Base-by-base conservation (phyloP, 768 basidiomycete species). In the Dioszegia crocea region DNA sequence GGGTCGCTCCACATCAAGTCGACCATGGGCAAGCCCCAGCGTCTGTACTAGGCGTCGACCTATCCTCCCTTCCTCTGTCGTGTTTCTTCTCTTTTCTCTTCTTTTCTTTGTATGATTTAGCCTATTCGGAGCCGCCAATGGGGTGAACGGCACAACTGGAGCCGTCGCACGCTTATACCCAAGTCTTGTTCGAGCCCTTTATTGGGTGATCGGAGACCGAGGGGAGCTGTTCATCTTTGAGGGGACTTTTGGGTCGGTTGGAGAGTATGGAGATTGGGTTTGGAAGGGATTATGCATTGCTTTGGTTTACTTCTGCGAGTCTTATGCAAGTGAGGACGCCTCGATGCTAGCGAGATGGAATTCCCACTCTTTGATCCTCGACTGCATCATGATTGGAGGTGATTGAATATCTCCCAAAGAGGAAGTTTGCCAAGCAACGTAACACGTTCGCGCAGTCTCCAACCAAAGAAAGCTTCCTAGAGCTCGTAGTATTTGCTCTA, bases 161-260 rank as follows among this genome's bases (percentile, higher is more conserved):
- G 90, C 90, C 87, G 88, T 86, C 90, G 91, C 90, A 92, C 90
- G 90, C 90, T 92, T 92, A 82, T 82, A 91, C 90, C 90, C 91
- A 92, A 73, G 71, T 68, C 63, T 62, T 68, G 69, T 61, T 60
- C 51, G 66, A 70, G 61, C 70, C 66, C 64, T 74, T 74, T 17
- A 60, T 47, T 70, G 61, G 68, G 66, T 68, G 57, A 59, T 67
- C 68, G 63, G 65, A 52, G 69, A 67, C 73, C 62, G 73, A 74
- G 73, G 73, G 73, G 73, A 74, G 73, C 73, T 66, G 61, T 65
- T 58, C 57, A 55, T 57, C 33, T 56, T 39, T 24, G 33, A 27
- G 23, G 43, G 23, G 33, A 33, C n/a, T 59, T 59, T 43, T n/a
- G 38, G 36, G 30, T 23, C 8, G 30, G 30, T 10, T 51, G 24